Conservation (phyloP, 2,329 filamentous ascomycete species). For the Ophiocordyceps camponoti-rufipedis region DNA sequence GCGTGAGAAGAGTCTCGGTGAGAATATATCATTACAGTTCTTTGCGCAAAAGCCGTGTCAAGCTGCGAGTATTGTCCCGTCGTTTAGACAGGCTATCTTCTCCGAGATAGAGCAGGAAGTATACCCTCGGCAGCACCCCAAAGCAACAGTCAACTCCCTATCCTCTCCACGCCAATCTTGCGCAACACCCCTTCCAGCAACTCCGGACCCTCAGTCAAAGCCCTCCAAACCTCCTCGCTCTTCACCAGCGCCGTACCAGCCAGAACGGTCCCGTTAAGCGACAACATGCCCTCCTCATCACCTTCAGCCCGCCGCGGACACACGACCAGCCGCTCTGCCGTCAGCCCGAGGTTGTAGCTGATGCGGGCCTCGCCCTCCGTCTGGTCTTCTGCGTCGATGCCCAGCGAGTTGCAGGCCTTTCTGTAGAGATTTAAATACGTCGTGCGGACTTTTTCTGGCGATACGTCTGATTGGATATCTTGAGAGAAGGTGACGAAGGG, state of each 20-base stretch:
- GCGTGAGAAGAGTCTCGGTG: too few relatives aligned
- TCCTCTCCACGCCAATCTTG: conserved; percentile 10
- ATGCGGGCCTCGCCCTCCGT: conserved; percentile 26
- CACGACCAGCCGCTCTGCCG: conserved; percentile 30
- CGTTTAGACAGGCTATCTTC: too few relatives aligned
- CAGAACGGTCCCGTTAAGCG: conserved; percentile 44
- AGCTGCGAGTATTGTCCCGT: too few relatives aligned
- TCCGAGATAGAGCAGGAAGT: too few relatives aligned
- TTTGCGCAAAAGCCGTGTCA: too few relatives aligned
- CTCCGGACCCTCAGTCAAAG: conserved; percentile 19
- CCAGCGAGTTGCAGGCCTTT: conserved; percentile 16
- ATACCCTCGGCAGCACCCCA: too few relatives aligned
- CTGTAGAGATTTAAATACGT: conserved; percentile 30
- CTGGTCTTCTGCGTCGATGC: conserved; percentile 7
- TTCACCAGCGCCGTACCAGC: conserved; percentile 47
- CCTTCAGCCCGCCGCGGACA: conserved; percentile 37
- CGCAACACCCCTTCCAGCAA: conserved; percentile 5
- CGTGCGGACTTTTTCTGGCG: conserved; percentile 16
- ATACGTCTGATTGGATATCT: conserved; percentile 15
- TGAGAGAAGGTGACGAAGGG: conserved; percentile 28
- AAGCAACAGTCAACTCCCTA: too few relatives aligned
- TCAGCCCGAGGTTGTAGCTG: conserved; percentile 47
- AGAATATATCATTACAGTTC: too few relatives aligned
- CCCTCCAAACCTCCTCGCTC: conserved; percentile 36
- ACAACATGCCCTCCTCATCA: conserved; percentile 11